These are phyloP conservation scores for Hygrophoropsis aurantiaca DNA, from an alignment of 768 basidiomycete genomes.

Conservation along the genomic window DNA sequence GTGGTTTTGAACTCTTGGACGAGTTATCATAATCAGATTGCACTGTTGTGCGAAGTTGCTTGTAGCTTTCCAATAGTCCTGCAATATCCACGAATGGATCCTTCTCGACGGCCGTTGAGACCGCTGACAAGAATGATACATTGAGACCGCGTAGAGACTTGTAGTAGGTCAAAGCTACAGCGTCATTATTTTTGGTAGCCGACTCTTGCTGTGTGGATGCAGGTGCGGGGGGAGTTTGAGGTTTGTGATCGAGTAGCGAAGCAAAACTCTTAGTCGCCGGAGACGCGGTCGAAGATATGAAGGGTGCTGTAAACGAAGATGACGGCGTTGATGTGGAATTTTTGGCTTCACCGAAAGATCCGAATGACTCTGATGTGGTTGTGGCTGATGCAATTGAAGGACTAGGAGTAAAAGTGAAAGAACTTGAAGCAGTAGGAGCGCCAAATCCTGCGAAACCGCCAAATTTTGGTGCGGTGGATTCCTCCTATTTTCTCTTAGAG, in stretches of 20 bases:
- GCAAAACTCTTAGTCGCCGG: slow-evolving; percentile 54
- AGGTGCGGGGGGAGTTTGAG: slow-evolving; percentile 7
- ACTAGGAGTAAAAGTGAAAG: slow-evolving; percentile 40
- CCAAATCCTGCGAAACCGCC: slow-evolving; percentile 56
- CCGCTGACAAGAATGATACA: slow-evolving; percentile 56
- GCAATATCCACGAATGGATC: slow-evolving; percentile 73
- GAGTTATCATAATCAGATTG: slow-evolving; percentile 55
- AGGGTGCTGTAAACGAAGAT: slow-evolving; percentile 12
- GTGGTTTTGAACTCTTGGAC: slow-evolving; percentile 11
- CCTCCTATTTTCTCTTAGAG: slow-evolving; percentile 11
- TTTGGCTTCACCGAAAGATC: slow-evolving; percentile 9
- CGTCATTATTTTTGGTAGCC: slow-evolving; percentile 23
- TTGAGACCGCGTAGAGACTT: slow-evolving; percentile 75
- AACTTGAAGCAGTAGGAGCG: slow-evolving; percentile 23
- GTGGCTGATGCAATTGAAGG: slow-evolving; percentile 12
- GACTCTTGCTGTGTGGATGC: slow-evolving; percentile 17
- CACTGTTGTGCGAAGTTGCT: slow-evolving; percentile 49
- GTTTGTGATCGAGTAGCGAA: slow-evolving; percentile 8
- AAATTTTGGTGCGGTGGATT: slow-evolving; percentile 44
- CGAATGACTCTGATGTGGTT: slow-evolving; percentile 15
- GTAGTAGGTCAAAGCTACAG: slow-evolving; percentile 54
- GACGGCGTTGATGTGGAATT: slow-evolving; percentile 13
- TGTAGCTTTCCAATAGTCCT: slow-evolving; percentile 59
- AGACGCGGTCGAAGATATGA: slow-evolving; percentile 36
- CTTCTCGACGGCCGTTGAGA: slow-evolving; percentile 57